These are phyloP conservation scores for Erodium maritimum DNA, from an alignment of 345 rosid species.

Conservation along the genomic window DNA sequence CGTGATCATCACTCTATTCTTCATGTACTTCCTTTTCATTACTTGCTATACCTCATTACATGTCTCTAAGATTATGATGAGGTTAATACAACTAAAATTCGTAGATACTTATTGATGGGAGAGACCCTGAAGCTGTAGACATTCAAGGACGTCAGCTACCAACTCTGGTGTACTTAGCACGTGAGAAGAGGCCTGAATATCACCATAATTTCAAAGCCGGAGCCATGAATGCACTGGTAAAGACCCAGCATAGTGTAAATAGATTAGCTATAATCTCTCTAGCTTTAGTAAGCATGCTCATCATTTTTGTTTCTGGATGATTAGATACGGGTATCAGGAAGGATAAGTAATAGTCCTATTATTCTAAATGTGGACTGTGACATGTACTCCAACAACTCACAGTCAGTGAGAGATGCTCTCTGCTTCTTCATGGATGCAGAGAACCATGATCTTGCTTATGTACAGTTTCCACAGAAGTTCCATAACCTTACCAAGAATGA, in stretches of 20 bases:
- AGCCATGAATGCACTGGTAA: conserved; percentile 36
- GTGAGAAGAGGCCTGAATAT: conserved; percentile 32
- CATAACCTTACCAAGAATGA: conserved; percentile 27
- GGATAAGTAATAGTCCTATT: conserved; percentile 29
- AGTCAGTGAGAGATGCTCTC: conserved; percentile 26
- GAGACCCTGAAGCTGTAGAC: conserved; percentile 13
- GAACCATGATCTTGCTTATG: conserved; percentile 22
- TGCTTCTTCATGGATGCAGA: conserved; percentile 43
- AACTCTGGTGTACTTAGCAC: conserved; percentile 30
- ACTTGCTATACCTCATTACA: not conserved
- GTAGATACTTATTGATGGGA: conserved; percentile 23
- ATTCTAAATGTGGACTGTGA: conserved; percentile 39
- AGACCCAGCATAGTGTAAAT: not conserved
- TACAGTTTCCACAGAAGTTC: conserved; percentile 29
- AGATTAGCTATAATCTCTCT: not conserved
- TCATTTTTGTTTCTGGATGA: not conserved
- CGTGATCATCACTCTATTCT: conserved; percentile 23
- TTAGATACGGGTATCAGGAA: conserved; percentile 41
- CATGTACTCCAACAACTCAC: conserved; percentile 38
- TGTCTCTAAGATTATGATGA: not conserved
- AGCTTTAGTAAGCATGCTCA: not conserved
- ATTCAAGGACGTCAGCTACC: conserved; percentile 19
- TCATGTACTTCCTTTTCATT: conserved; percentile 8
- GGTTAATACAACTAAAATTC: not conserved
- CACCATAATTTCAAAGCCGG: conserved; percentile 46